phyloP scores from a whole-genome alignment of 2,329 filamentous ascomycete genomes.

The Lizonia empirigonia region DNA sequence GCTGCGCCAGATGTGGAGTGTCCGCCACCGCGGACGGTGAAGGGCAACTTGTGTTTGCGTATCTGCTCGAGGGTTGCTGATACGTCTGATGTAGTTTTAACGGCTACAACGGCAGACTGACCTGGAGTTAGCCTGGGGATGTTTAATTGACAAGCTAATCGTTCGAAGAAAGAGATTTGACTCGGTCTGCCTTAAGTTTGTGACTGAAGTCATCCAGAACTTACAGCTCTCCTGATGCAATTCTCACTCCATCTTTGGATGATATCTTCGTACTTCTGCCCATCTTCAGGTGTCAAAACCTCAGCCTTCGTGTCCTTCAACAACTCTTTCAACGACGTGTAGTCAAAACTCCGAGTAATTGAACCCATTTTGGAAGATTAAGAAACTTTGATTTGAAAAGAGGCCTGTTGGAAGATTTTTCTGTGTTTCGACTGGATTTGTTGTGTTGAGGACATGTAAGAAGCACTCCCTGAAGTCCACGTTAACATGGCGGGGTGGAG shows the following conservation, averaged over 20 bases:
- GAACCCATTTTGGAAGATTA: conserved; percentile 23
- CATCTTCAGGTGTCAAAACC: conserved; percentile 17
- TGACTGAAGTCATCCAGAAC: neutral
- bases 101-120: conserved; percentile 8
- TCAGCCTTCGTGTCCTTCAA: conserved; percentile 17
- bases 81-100: conserved; percentile 20
- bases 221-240: conserved; percentile 22
- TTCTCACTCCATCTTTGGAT: conserved; percentile 26
- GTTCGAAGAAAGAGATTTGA: neutral
- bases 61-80: conserved; percentile 32
- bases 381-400: no score
- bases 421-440: neutral
- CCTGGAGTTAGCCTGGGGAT: neutral
- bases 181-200: neutral
- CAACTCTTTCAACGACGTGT: conserved; percentile 26
- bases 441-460: neutral
- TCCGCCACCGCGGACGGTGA: conserved; percentile 62
- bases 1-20: conserved; percentile 61
- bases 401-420: neutral
- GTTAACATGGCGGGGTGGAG: conserved; percentile 9
- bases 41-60: conserved; percentile 47
- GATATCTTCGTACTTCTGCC: conserved; percentile 20
- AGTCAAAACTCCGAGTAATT: conserved; percentile 18
- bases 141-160: neutral
- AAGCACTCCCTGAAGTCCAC: neutral